A percentile compares a stretch with the other conserved stretches of the same genome.
phyloP scores from a whole-genome alignment of 2,329 filamentous ascomycete genomes.

The Penicillium sp. region DNA sequence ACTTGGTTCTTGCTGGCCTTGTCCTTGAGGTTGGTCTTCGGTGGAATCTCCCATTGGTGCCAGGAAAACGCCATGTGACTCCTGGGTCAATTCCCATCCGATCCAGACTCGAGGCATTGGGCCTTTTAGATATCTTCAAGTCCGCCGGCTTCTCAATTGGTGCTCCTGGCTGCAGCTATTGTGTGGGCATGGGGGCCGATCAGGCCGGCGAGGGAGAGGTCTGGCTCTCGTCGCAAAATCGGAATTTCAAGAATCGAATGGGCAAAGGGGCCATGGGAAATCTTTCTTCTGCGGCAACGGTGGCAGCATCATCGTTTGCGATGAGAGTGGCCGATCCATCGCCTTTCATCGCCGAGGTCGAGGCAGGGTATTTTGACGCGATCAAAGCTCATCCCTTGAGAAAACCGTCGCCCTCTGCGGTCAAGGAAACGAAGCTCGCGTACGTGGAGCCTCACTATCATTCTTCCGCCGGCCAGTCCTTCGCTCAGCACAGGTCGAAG shows the following conservation, averaged over 20 bases:
- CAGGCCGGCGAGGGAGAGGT: conserved; percentile 42
- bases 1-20: conserved; percentile 45
- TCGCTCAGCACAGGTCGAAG: no score
- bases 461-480: no score
- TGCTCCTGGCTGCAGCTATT: conserved; percentile 46
- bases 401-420: no score
- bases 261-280: conserved; percentile 10
- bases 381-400: no score
- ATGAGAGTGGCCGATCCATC: conserved; percentile 45
- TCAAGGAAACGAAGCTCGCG: no score
- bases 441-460: no score
- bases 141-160: conserved; percentile 44
- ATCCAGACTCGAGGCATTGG: conserved; percentile 34
- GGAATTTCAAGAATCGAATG: conserved; percentile 45
- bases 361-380: no score
- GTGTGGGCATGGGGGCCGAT: conserved; percentile 45
- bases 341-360: conserved; percentile 18
- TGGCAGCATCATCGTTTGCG: conserved; percentile 46
- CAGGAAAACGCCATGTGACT: conserved; percentile 41
- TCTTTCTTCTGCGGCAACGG: conserved; percentile 43
- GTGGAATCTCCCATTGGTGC: conserved; percentile 28
- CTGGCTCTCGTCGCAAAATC: conserved; percentile 47
- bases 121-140: conserved; percentile 40
- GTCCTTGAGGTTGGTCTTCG: conserved; percentile 41
- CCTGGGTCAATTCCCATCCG: conserved; percentile 44